phyloP scores from a whole-genome alignment of 306 rosid genomes.

The Hippophae rhamnoides region DNA sequence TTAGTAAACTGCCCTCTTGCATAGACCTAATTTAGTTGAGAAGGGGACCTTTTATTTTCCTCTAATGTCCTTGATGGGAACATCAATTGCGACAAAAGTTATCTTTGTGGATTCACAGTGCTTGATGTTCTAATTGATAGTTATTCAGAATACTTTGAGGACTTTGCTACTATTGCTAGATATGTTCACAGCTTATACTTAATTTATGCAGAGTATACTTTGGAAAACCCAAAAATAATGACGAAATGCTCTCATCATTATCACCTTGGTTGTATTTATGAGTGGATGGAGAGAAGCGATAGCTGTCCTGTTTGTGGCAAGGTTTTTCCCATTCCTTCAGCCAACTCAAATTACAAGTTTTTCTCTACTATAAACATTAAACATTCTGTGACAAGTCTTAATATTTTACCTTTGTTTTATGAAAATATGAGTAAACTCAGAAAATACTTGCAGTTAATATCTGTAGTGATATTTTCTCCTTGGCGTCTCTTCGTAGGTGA shows the following conservation, averaged over 20 bases:
- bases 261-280: conserved; percentile 98
- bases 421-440: too few relatives aligned
- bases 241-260: conserved; percentile 92
- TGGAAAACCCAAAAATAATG: conserved; percentile 88
- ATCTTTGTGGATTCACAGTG: too few relatives aligned
- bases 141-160: conserved; percentile 6
- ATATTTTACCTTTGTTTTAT: too few relatives aligned
- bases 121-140: conserved; percentile 10
- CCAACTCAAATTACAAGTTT: too few relatives aligned
- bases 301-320: conserved; percentile 98
- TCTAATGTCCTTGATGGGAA: too few relatives aligned
- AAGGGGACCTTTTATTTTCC: too few relatives aligned
- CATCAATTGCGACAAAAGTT: too few relatives aligned
- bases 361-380: too few relatives aligned
- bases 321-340: conserved; percentile 29
- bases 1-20: too few relatives aligned
- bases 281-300: conserved; percentile 99
- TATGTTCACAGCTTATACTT: conserved; percentile 2
- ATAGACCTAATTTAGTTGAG: too few relatives aligned
- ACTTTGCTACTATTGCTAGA: not conserved
- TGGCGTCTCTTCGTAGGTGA: conserved; percentile 41
- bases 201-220: conserved; percentile 58
- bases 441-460: not conserved
- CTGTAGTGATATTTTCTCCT: not conserved
- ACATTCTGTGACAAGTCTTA: too few relatives aligned